Evolutionary conservation across 2,329 filamentous ascomycete species (phyloP).

Genomic region (Hypoxylon sp.): DNA sequence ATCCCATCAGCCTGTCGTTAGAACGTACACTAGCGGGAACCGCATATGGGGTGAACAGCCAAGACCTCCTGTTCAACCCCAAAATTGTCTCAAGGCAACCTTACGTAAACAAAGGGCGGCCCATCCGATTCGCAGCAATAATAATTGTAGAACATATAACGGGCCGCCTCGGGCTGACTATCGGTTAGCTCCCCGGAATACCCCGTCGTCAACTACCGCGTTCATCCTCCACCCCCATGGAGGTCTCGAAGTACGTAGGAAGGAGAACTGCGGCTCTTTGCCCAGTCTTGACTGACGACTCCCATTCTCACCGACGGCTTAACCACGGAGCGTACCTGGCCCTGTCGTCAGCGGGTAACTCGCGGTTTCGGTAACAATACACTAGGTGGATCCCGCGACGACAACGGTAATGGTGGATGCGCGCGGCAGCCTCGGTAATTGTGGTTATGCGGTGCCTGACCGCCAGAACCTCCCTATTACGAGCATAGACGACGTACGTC

Average conservation of each 20-base stretch:
- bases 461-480: constrained; percentile 28
- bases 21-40: neutral
- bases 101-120: constrained; percentile 34
- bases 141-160: constrained; percentile 15
- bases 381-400: constrained; percentile 13
- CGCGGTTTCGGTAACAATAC: neutral
- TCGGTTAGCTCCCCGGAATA: constrained; percentile 33
- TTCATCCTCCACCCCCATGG: constrained; percentile 16
- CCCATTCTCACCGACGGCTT: neutral
- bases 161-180: constrained; percentile 39
- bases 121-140: constrained; percentile 35
- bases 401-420: constrained; percentile 33
- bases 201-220: constrained; percentile 19
- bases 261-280: constrained; percentile 9
- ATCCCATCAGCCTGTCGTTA: constrained; percentile 27
- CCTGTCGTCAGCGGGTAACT: constrained; percentile 23
- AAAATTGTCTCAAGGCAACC: constrained; percentile 34
- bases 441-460: constrained; percentile 23
- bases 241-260: constrained; percentile 3
- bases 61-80: constrained; percentile 20
- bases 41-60: constrained; percentile 17
- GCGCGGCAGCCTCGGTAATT: constrained; percentile 20
- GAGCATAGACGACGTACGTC: constrained; percentile 1
- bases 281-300: constrained; percentile 1
- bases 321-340: constrained; percentile 27